These are phyloP conservation scores for Zygosaccharomyces bisporus DNA, from an alignment of 805 yeast genomes.

Conservation along the genomic window DNA sequence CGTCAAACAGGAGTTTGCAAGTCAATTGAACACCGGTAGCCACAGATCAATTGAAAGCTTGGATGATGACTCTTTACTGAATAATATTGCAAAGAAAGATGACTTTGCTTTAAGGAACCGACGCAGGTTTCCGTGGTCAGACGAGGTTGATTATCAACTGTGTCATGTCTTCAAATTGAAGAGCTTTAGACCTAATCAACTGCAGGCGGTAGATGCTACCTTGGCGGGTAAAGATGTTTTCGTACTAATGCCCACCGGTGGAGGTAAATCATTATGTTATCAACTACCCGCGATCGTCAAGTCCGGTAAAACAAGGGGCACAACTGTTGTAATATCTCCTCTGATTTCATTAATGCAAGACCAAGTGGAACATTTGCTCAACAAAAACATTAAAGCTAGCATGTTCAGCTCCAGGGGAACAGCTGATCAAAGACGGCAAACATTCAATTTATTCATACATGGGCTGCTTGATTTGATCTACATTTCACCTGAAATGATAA, in stretches of 20 bases:
- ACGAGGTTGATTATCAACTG: constrained; percentile 60
- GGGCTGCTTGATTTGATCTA: constrained; percentile 76
- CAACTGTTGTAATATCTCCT: constrained; percentile 91
- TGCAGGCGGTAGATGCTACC: constrained; percentile 80
- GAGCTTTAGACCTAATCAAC: constrained; percentile 75
- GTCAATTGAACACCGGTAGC: constrained; percentile 1
- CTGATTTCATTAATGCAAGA: constrained; percentile 96
- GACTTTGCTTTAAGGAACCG: constrained; percentile 6
- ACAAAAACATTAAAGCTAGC: constrained; percentile 70
- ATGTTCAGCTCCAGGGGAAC: constrained; percentile 80
- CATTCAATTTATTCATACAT: constrained; percentile 55
- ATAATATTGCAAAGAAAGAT: constrained; percentile 16
- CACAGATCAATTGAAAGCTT: constrained; percentile 19
- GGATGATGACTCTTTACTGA: constrained; percentile 27
- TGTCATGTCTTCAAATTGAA: constrained; percentile 56
- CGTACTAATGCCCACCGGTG: constrained; percentile 98
- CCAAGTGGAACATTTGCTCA: constrained; percentile 78
- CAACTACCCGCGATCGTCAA: constrained; percentile 87
- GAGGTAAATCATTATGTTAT: constrained; percentile 94
- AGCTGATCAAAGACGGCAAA: constrained; percentile 56
- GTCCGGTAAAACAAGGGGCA: constrained; percentile 72
- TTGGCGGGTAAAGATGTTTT: constrained; percentile 79
- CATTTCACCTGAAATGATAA: constrained; percentile 92
- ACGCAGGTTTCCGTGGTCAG: constrained; percentile 50
- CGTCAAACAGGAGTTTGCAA: constrained; percentile 11